phyloP scores from a whole-genome alignment of 768 basidiomycete species.

The Peribolospora kevripleyi region DNA sequence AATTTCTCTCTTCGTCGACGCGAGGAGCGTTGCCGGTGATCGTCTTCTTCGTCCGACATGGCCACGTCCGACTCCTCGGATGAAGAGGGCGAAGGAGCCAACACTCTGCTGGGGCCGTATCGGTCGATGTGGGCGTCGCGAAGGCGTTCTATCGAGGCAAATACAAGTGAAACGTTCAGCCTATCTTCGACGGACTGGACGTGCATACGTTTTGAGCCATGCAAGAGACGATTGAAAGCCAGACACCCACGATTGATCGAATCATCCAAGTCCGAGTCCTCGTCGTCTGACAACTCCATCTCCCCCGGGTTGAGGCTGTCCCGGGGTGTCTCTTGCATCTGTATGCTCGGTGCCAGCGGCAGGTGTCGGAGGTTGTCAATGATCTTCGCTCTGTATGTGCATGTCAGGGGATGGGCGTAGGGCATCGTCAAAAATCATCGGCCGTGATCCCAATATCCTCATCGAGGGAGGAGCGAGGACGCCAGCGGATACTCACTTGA shows the following conservation, averaged over 20 bases:
- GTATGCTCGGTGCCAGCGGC: constrained; percentile 57
- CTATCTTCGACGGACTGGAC: too few relatives aligned
- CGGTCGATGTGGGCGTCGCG: too few relatives aligned
- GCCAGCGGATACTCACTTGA: constrained; percentile 33
- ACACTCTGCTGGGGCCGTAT: too few relatives aligned
- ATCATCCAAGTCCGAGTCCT: constrained; percentile 20
- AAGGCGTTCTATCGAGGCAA: too few relatives aligned
- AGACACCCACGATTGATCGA: constrained; percentile 18
- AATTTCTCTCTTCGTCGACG: too few relatives aligned
- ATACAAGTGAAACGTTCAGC: too few relatives aligned
- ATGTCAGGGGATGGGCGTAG: neutral
- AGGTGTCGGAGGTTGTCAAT: constrained; percentile 35
- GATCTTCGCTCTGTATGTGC: constrained; percentile 24
- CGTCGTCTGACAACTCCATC: constrained; percentile 19
- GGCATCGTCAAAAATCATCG: neutral
- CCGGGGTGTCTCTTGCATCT: constrained; percentile 56
- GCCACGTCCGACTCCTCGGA: too few relatives aligned
- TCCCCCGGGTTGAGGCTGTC: constrained; percentile 29
- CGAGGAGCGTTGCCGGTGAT: too few relatives aligned
- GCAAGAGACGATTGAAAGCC: neutral
- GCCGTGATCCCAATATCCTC: constrained; percentile 4
- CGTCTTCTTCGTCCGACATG: too few relatives aligned
- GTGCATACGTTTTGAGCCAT: too few relatives aligned
- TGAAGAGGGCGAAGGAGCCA: too few relatives aligned
- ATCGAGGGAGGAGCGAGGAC: constrained; percentile 11